These are phyloP conservation scores for Scenedesmus sp. DNA, from an alignment of 163 green algal genomes.

Conservation along the genomic window DNA sequence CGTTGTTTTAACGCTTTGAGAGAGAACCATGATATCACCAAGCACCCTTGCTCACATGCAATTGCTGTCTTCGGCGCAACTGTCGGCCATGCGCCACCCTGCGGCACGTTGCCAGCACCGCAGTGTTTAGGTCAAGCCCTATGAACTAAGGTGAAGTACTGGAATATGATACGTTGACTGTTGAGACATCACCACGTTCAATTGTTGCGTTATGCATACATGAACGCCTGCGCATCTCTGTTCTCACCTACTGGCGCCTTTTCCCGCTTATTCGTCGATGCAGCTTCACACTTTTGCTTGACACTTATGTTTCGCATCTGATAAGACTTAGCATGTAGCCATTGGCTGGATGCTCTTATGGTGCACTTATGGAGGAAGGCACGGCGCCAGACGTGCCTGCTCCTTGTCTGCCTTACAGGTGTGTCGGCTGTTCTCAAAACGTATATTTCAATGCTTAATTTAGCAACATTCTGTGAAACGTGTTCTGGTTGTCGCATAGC, in stretches of 20 bases:
- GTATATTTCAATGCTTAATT: background rate
- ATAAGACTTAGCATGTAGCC: background rate
- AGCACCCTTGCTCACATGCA: no score
- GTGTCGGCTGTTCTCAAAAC: background rate
- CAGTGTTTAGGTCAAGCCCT: no score
- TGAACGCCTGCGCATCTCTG: background rate
- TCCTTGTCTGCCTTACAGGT: slow-evolving; percentile 4
- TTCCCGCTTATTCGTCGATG: background rate
- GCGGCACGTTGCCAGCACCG: no score
- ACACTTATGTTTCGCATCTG: background rate
- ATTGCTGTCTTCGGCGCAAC: no score
- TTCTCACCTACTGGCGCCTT: background rate
- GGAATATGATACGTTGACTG: no score
- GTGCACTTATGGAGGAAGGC: background rate
- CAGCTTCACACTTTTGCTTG: background rate
- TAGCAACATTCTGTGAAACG: background rate
- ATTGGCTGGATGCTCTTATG: background rate
- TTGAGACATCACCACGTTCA: no score
- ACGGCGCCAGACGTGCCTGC: background rate
- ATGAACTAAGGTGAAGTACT: no score
- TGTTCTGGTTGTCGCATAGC: background rate
- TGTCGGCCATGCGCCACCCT: no score
- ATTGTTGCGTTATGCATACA: no score
- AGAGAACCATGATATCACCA: no score
- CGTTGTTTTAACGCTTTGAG: no score